These are phyloP conservation scores for Podila epigama DNA, from an alignment of 192 early-diverging fungal species.

Conservation along the genomic window DNA sequence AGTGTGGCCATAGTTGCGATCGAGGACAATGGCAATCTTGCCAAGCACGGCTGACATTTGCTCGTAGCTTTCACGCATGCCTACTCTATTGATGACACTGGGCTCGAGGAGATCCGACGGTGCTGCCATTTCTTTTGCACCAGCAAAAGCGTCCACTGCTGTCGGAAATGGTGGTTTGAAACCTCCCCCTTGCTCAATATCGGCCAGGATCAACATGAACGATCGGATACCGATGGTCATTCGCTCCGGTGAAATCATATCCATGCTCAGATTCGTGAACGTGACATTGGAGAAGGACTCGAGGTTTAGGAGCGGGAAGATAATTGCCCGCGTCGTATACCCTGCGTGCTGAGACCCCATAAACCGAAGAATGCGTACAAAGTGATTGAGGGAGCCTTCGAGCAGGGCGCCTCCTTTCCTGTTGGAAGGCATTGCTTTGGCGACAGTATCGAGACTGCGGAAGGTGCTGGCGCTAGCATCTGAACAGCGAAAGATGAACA, in stretches of 20 bases:
- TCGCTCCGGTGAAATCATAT: conserved; percentile 70
- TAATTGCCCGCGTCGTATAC: conserved; percentile 72
- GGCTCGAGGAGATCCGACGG: conserved; percentile 59
- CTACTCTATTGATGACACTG: conserved; percentile 59
- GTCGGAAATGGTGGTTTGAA: conserved; percentile 56
- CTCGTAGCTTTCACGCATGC: conserved; percentile 74
- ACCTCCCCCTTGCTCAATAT: conserved; percentile 64
- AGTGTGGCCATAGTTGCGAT: conserved; percentile 59
- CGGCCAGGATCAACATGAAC: conserved; percentile 76
- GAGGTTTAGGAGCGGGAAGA: conserved; percentile 68
- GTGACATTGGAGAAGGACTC: conserved; percentile 55
- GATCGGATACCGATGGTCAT: conserved; percentile 78
- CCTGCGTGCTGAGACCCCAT: conserved; percentile 65
- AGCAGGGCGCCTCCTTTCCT: conserved; percentile 62
- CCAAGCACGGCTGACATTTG: conserved; percentile 70
- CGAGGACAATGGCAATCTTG: conserved; percentile 65
- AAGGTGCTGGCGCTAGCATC: conserved; percentile 66
- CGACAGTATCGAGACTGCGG: conserved; percentile 62
- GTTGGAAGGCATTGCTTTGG: conserved; percentile 67
- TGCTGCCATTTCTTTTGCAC: conserved; percentile 29
- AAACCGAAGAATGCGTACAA: conserved; percentile 77
- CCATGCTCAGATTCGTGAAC: conserved; percentile 51
- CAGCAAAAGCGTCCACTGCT: conserved; percentile 48
- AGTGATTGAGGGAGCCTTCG: conserved; percentile 71
- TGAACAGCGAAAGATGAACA: conserved; percentile 89